Percentiles rank a stretch among this genome's conserved stretches.
Conservation (phyloP, 176 grass and related monocot species). For the Thalia dealbata region DNA sequence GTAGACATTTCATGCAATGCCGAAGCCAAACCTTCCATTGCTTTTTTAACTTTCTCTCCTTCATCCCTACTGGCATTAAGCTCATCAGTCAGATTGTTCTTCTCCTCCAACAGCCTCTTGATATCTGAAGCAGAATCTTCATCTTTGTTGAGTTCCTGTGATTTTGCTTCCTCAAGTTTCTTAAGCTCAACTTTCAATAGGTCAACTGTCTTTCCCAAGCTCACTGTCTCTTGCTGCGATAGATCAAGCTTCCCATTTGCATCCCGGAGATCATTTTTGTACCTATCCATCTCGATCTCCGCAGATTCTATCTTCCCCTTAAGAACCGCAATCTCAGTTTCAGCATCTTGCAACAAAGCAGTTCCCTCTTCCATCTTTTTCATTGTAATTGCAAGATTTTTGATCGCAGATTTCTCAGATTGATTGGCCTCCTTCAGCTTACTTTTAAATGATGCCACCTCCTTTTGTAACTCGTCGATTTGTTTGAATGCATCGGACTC, state of each 20-base stretch:
- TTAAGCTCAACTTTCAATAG: slow-evolving; percentile 65
- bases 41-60: slow-evolving; percentile 7
- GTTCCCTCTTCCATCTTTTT: slow-evolving; percentile 47
- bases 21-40: slow-evolving; percentile 44
- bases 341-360: slow-evolving; percentile 48
- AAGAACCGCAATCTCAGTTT: slow-evolving; percentile 63
- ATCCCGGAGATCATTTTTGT: slow-evolving; percentile 45
- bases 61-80: slow-evolving; percentile 1
- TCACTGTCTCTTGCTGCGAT: slow-evolving; percentile 50
- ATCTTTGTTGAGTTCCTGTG: background rate
- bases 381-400: slow-evolving; percentile 40
- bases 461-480: slow-evolving; percentile 63
- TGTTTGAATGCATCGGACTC: slow-evolving; percentile 36
- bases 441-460: slow-evolving; percentile 41
- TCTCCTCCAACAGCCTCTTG: slow-evolving; percentile 6
- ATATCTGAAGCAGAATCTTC: slow-evolving; percentile 7
- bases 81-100: background rate
- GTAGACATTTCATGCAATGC: slow-evolving; percentile 44
- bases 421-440: slow-evolving; percentile 42
- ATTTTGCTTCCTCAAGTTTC: slow-evolving; percentile 46
- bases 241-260: slow-evolving; percentile 41
- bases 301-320: slow-evolving; percentile 48
- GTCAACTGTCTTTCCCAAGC: slow-evolving; percentile 53
- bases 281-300: slow-evolving; percentile 62
- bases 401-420: slow-evolving; percentile 55